Evolutionary conservation across 2,329 filamentous ascomycete species (phyloP), one percentile per base, ranked within the genome.

Genomic region (Alternaria postmessia): DNA sequence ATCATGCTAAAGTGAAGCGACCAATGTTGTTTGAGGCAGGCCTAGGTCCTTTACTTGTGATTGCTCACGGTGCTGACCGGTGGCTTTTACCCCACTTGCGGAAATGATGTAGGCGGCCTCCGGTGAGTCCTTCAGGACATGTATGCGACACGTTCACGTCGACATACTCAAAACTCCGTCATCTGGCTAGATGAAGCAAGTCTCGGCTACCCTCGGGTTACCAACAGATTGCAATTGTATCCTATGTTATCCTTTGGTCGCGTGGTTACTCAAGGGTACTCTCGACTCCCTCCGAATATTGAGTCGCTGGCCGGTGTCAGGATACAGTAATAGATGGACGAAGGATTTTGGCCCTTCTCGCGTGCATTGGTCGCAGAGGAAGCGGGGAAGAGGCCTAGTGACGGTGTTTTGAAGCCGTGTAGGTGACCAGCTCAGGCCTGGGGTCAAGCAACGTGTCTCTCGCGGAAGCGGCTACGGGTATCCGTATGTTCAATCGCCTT

Each of bases 211-310:
- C 39, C 39, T 39, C 54, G 54, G 54, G 1, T 46, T 3, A 14
- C 54, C 18, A 20, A 9, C 8, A 28, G 7, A 20, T 24, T n/a
- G 12, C 12, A 14, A 11, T 30, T 9, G n/a, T 48, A 22, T 16
- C 44, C 18, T 48, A 22, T 16, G 44, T 4, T 46, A 57, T 41
- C 48, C 48, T 52, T 36, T n/a, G n/a, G 28, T 32, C 47, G 20
- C 39, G n/a, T 57, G 54, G 54, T 12, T 57, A 57, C 30, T 30
- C 11, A n/a, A 46, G 54, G 54, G 32, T 36, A 14, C 32, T 36
- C 32, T 36, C 32, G 32, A 36, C 32, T 16, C 32, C 14, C 26
- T 32, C 18, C n/a, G 11, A 6, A 12, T 4, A 26, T 18, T 7
- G 16, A 5, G n/a, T 30, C 14, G 39, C 54, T 38, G 39, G 44